A percentile compares a stretch with the other conserved stretches of the same genome.
phyloP scores from a whole-genome alignment of 768 basidiomycete genomes.

The Phlegmacium glaucopus region DNA sequence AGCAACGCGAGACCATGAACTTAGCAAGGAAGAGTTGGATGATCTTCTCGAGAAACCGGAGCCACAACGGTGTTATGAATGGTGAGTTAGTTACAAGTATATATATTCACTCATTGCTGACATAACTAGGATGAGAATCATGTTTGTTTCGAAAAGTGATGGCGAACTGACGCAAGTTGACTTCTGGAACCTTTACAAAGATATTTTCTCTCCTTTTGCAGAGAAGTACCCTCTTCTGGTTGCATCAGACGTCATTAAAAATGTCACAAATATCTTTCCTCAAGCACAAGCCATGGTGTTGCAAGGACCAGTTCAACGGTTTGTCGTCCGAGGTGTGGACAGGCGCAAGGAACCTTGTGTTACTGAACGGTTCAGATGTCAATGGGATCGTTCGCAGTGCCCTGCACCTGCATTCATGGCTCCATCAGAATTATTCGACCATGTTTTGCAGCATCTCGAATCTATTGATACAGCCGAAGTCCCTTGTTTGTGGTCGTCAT shows the following conservation, averaged over 20 bases:
- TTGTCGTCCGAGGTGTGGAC: slow-evolving; percentile 86
- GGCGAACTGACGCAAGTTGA: slow-evolving; percentile 90
- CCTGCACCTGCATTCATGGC: slow-evolving; percentile 41
- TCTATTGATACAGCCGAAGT: slow-evolving; percentile 39
- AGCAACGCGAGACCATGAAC: slow-evolving; percentile 54
- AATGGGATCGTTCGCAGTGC: slow-evolving; percentile 69
- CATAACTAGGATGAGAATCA: slow-evolving; percentile 77
- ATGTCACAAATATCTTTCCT: slow-evolving; percentile 81
- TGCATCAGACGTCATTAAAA: slow-evolving; percentile 94
- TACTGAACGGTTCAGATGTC: slow-evolving; percentile 69
- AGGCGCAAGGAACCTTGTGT: slow-evolving; percentile 55
- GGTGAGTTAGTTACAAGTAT: slow-evolving; percentile 35
- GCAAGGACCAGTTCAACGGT: slow-evolving; percentile 65
- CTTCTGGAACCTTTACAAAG: slow-evolving; percentile 93
- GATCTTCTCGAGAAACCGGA: slow-evolving; percentile 55
- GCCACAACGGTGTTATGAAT: slow-evolving; percentile 80
- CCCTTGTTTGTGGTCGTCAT: slow-evolving; percentile 73
- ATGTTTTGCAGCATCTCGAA: slow-evolving; percentile 59
- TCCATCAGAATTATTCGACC: slow-evolving; percentile 69
- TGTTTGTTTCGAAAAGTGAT: slow-evolving; percentile 74
- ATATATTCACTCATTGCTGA: not conserved
- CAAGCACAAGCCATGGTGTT: slow-evolving; percentile 86
- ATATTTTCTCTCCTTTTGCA: slow-evolving; percentile 64
- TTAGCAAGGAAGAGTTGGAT: slow-evolving; percentile 69
- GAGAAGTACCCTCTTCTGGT: slow-evolving; percentile 62